These are phyloP conservation scores for Striga asiatica DNA, from an alignment of 257 asterid genomes.

Conservation along the genomic window DNA sequence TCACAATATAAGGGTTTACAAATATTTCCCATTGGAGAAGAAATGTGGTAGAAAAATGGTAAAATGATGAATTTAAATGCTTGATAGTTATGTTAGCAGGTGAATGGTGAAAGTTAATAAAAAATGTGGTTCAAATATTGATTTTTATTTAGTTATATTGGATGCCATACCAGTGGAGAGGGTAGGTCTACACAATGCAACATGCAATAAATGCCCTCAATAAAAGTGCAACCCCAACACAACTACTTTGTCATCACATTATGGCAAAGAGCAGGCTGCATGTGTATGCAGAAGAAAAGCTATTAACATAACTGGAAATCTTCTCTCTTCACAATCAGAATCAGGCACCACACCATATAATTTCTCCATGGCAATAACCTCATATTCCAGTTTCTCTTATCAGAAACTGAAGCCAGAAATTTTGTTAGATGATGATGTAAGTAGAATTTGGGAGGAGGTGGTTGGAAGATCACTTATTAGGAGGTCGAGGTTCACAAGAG, in stretches of 20 bases:
- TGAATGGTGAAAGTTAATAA: too few species aligned
- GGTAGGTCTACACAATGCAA: neutral
- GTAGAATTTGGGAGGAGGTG: neutral
- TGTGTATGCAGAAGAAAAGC: neutral
- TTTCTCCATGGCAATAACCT: conserved; percentile 24
- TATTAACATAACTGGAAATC: neutral
- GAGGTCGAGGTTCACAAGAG: neutral
- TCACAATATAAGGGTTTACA: too few species aligned
- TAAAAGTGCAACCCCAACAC: neutral
- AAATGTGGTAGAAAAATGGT: too few species aligned
- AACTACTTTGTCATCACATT: neutral
- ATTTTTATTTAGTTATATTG: too few species aligned
- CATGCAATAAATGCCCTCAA: conserved; percentile 8
- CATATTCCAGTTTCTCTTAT: conserved; percentile 33
- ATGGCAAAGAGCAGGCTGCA: neutral
- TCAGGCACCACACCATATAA: too few species aligned
- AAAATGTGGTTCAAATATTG: too few species aligned
- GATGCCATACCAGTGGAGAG: too few species aligned
- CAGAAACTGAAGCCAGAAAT: conserved; percentile 32
- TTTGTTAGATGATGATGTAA: conserved; percentile 16
- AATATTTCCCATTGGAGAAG: too few species aligned
- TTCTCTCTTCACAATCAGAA: neutral
- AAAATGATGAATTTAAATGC: too few species aligned
- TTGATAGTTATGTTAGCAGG: too few species aligned
- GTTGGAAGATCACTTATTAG: neutral